Base-by-base conservation (phyloP, 306 rosid genomes). In the Vigna reflexopilosa region DNA sequence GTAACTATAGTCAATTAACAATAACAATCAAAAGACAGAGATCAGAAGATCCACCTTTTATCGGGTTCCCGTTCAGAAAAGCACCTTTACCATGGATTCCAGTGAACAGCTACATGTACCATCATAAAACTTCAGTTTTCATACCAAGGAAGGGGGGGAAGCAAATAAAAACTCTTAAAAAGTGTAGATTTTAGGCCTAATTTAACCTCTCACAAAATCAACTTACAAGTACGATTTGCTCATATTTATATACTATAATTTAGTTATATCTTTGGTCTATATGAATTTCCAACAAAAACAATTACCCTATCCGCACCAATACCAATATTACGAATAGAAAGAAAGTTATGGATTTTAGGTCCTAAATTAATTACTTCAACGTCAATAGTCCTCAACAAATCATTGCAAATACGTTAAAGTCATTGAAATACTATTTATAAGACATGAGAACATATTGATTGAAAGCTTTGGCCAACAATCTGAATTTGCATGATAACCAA, bases 51-150 rank as follows among this genome's bases (percentile, higher is more conserved):
- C 59, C 63, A 87, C 97, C 98, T 89, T 86, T 93, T 68, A 93
- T 88, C 14, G 93, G 91, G n/a, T 83, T 84, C 45, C 91, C 93
- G 73, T 93, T 91, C 75, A 93, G 77, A 80, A 87, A 85, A 79
- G 98, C 97, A 66, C 97, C 97, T 78, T 85, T 86, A 57, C 97
- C 98, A 5, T 65, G 84, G 49, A 93, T 76, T 49, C 88, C 98
- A 84, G 98, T 89, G 72, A 91, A 93, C 81, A 93, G 91, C 98
- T 93, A 77, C 77, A 76, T 28, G 56, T 3, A 64, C 8, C 59
- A 83, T 61, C 70, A 14, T 59, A 26, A 55, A 64, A 66, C 40
- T 45, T 57, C 15, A 82, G 19, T 71, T 48, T 54, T 9, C 45
- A 38, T 49, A 15, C 47, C 40, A 65, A 30, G 38, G 42, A 62